phyloP scores from a whole-genome alignment of 306 rosid genomes.

The Lupinus albus region DNA sequence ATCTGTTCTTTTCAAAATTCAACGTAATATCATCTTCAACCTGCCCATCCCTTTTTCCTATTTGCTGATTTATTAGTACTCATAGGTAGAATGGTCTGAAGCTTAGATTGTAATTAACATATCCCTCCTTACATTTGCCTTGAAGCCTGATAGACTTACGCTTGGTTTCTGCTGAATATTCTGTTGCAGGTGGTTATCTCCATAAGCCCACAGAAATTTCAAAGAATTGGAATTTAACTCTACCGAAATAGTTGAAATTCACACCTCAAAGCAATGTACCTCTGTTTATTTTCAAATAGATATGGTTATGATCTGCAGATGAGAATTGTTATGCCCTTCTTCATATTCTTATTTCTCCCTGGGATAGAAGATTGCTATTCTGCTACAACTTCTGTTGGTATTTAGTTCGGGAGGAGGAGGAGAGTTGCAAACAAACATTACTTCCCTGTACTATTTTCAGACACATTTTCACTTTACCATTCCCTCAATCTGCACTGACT shows the following conservation, averaged over 20 bases:
- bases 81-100: not conserved
- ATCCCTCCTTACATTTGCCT: conserved; percentile 17
- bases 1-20: conserved; percentile 15
- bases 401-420: conserved; percentile 32
- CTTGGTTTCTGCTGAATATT: conserved; percentile 38
- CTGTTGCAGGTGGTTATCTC: conserved; percentile 63
- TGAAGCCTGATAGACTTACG: conserved; percentile 3
- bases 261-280: conserved; percentile 23
- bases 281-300: conserved; percentile 30
- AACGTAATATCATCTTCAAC: not conserved
- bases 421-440: conserved; percentile 20
- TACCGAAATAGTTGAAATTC: conserved; percentile 48
- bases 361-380: conserved; percentile 1
- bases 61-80: conserved; percentile 24
- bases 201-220: conserved; percentile 50
- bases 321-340: conserved; percentile 15
- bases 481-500: not conserved
- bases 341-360: not conserved
- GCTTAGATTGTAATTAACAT: conserved; percentile 11
- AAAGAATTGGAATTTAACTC: conserved; percentile 54
- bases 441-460: conserved; percentile 10
- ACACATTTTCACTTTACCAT: not conserved
- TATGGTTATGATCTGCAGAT: conserved; percentile 31
- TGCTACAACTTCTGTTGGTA: conserved; percentile 15
- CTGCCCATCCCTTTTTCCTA: not conserved